These are phyloP conservation scores for Acarospora socialis DNA, from an alignment of 2,329 filamentous ascomycete genomes.

Conservation along the genomic window DNA sequence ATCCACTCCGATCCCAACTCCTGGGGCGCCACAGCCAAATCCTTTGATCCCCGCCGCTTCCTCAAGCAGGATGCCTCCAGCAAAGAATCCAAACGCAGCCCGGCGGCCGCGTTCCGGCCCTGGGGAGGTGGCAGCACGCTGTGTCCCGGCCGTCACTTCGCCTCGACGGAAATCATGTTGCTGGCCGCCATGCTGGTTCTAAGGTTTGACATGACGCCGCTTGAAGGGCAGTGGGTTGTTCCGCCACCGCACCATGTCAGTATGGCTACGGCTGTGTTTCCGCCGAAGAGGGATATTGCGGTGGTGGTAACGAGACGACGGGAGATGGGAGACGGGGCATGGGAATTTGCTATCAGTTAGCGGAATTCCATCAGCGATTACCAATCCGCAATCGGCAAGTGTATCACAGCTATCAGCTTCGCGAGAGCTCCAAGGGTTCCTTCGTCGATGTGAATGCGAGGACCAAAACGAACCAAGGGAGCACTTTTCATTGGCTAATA, in stretches of 20 bases:
- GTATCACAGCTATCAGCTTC: too few species aligned
- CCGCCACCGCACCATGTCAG: conserved; percentile 12
- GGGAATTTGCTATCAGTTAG: conserved; percentile 9
- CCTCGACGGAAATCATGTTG: conserved; percentile 10
- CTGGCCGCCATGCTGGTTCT: conserved; percentile 9
- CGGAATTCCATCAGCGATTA: too few species aligned
- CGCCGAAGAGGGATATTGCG: conserved; percentile 9
- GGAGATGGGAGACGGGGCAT: conserved; percentile 5
- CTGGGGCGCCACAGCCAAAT: conserved; percentile 22
- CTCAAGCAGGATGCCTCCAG: conserved; percentile 3
- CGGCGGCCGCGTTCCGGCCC: conserved; percentile 10
- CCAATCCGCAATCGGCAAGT: too few species aligned
- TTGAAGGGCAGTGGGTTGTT: conserved; percentile 9
- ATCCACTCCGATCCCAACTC: conserved; percentile 21
- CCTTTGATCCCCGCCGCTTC: conserved; percentile 24
- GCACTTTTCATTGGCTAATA: too few species aligned
- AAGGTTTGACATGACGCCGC: conserved; percentile 8
- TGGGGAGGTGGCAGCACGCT: conserved; percentile 11
- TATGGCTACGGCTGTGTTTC: conserved; percentile 13
- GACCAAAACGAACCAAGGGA: too few species aligned
- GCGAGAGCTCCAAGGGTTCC: too few species aligned
- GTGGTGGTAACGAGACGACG: conserved; percentile 6
- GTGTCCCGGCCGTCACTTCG: conserved; percentile 13
- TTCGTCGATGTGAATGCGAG: too few species aligned
- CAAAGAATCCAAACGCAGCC: conserved; percentile 3